Conservation (phyloP, 1,284 basidiomycete species). For the Pseudozyma hubeiensis region DNA sequence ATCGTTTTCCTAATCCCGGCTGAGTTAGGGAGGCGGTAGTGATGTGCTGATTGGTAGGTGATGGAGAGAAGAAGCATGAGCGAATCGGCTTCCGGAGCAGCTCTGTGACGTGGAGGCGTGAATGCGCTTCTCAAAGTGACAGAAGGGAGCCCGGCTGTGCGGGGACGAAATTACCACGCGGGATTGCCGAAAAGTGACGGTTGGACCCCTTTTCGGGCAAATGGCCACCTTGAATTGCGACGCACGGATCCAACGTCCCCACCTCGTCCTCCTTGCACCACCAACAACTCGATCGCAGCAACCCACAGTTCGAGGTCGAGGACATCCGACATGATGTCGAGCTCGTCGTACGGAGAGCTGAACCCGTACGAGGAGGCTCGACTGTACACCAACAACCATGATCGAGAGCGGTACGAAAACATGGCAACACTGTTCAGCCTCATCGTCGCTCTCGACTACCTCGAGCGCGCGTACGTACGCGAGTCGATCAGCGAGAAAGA, state of each 20-base stretch:
- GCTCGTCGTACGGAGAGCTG: slow-evolving; percentile 43
- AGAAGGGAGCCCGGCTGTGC: not conserved
- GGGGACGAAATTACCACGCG: slow-evolving; percentile 12
- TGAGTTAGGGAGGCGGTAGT: no score
- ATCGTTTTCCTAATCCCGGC: no score
- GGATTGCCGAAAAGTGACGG: slow-evolving; percentile 6
- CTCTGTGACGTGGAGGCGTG: slow-evolving; percentile 18
- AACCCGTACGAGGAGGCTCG: slow-evolving; percentile 79
- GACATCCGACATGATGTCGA: slow-evolving; percentile 17
- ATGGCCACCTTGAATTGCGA: no score
- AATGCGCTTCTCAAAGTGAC: not conserved
- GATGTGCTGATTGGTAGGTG: no score
- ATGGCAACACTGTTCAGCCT: slow-evolving; percentile 91
- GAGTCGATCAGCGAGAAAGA: slow-evolving; percentile 87
- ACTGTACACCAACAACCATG: slow-evolving; percentile 86
- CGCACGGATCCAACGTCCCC: no score
- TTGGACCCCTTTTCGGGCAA: slow-evolving; percentile 8
- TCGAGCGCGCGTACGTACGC: slow-evolving; percentile 93
- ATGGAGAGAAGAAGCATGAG: no score
- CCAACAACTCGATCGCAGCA: no score
- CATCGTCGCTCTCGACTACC: slow-evolving; percentile 89
- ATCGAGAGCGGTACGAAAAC: slow-evolving; percentile 88
- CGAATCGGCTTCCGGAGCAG: no score
- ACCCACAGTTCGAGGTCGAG: not conserved
- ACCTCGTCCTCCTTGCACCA: no score